Evolutionary conservation across 2,329 filamentous ascomycete species (phyloP).

Genomic region (Curvularia eragrostidis): DNA sequence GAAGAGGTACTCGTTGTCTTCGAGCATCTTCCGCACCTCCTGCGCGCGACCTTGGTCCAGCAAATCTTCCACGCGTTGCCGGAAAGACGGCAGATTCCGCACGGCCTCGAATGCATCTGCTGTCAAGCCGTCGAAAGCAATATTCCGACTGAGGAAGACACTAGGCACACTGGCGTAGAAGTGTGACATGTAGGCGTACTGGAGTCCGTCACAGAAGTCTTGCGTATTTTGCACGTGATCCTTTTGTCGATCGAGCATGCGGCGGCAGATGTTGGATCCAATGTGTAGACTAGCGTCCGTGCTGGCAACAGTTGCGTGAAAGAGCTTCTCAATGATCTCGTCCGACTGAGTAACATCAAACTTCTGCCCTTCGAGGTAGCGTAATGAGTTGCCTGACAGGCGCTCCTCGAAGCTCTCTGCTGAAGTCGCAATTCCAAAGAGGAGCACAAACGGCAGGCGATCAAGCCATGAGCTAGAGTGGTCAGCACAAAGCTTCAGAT

Average conservation of each 20-base stretch:
- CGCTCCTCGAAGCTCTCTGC: conserved; percentile 80
- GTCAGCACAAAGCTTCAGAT: conserved; percentile 26
- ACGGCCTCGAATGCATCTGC: conserved; percentile 70
- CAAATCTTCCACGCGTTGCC: conserved; percentile 47
- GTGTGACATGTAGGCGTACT: conserved; percentile 87
- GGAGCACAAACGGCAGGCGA: conserved; percentile 75
- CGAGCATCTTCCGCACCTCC: conserved; percentile 62
- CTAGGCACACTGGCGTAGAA: conserved; percentile 81
- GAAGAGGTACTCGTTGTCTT: conserved; percentile 66
- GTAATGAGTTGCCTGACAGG: conserved; percentile 71
- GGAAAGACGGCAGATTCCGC: conserved; percentile 72
- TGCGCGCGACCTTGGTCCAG: conserved; percentile 49
- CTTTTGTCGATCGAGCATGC: conserved; percentile 73
- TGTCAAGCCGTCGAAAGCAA: conserved; percentile 55
- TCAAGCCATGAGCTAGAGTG: conserved; percentile 68
- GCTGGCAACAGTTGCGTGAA: conserved; percentile 68
- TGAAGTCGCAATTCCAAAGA: conserved; percentile 83
- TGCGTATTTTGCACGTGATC: conserved; percentile 80
- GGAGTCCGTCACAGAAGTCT: conserved; percentile 70
- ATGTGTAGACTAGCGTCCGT: conserved; percentile 65
- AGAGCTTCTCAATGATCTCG: conserved; percentile 74
- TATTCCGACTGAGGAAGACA: conserved; percentile 60
- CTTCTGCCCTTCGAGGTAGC: conserved; percentile 71
- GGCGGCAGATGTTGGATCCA: conserved; percentile 67
- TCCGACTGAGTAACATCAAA: conserved; percentile 79